Evolutionary conservation across 306 rosid genomes (phyloP), one percentile per base, ranked within the genome.

Genomic region (Geum urbanum): DNA sequence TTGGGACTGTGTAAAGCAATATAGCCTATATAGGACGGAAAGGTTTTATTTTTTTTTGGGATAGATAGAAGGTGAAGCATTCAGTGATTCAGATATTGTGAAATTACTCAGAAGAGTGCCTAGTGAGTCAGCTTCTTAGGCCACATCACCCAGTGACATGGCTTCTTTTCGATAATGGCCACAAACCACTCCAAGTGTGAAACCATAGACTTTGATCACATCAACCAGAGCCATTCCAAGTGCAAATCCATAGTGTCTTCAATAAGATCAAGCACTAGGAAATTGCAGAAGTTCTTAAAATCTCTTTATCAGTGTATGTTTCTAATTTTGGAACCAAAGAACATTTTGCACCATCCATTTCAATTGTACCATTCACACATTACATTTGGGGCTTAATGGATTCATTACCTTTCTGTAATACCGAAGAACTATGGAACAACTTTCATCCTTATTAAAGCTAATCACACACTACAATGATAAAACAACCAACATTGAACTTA

Each of bases 121-220:
- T 10, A 71, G 18, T 85, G 90, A 86, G 74, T 83, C 84, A 83
- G 78, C 81, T 14, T 48, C 46, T 75, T 62, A 48, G 69, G 72
- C 87, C 84, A 82, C 80, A 78, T 86, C 80, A 86, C 52, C 76
- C 70, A 47, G 32, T 79, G 77, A 76, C 67, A 48, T 83, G 77
- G 79, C 81, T 70, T 2, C 82, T 75, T 56, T 35, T 63, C 45
- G n/a, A 60, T 43, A 27, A 41, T 40, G 69, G 62, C 46, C 63
- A 65, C 54, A 67, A 56, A 73, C 60, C 56, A 74, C 71, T 80
- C 78, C 58, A 51, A 41, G 71, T 67, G 66, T 63, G 39, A 53
- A 57, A 14, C 73, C 64, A 13, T 13, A 55, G 72, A 12, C 37
- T 32, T 32, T 32, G 40, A 22, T 55, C 64, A 69, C 37, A 32